These are phyloP conservation scores for Pisolithus orientalis DNA, from an alignment of 768 basidiomycete genomes.

Conservation along the genomic window DNA sequence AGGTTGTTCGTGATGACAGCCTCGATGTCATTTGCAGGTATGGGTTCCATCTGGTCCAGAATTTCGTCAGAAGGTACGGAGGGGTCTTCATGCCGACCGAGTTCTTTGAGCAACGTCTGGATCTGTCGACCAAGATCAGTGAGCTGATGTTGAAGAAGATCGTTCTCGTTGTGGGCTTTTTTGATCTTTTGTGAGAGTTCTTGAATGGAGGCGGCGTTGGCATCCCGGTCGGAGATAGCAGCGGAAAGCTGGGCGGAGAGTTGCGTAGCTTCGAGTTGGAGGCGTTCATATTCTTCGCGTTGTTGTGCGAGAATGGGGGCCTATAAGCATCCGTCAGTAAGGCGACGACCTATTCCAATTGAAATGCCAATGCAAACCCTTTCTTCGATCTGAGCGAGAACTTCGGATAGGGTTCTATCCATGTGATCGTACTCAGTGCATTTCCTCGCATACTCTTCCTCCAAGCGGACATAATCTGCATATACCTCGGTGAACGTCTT, in stretches of 20 bases:
- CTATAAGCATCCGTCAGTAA: conserved; percentile 33
- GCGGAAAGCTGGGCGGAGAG: conserved; percentile 75
- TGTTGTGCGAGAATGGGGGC: conserved; percentile 90
- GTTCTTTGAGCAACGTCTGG: conserved; percentile 68
- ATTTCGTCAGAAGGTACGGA: conserved; percentile 71
- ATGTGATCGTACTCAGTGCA: conserved; percentile 80
- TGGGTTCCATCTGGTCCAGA: conserved; percentile 37
- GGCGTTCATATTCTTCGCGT: conserved; percentile 79
- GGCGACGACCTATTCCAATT: background rate
- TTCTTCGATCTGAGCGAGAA: conserved; percentile 89
- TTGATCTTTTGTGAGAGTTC: conserved; percentile 59
- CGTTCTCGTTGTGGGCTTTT: conserved; percentile 55
- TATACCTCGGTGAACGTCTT: conserved; percentile 95
- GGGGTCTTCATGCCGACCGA: conserved; percentile 79
- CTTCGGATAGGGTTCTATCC: conserved; percentile 70
- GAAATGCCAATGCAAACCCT: conserved; percentile 39
- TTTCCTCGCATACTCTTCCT: conserved; percentile 75
- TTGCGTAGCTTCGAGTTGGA: conserved; percentile 72
- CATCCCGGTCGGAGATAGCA: conserved; percentile 71
- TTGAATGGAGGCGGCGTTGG: conserved; percentile 44
- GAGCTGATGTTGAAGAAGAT: conserved; percentile 68
- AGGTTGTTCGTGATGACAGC: conserved; percentile 84
- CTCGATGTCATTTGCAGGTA: conserved; percentile 55
- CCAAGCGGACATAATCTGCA: conserved; percentile 79
- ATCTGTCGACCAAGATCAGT: conserved; percentile 83